A percentile compares a stretch with the other conserved stretches of the same genome.
phyloP scores from a whole-genome alignment of 768 basidiomycete genomes.

The Grammothele lineata region DNA sequence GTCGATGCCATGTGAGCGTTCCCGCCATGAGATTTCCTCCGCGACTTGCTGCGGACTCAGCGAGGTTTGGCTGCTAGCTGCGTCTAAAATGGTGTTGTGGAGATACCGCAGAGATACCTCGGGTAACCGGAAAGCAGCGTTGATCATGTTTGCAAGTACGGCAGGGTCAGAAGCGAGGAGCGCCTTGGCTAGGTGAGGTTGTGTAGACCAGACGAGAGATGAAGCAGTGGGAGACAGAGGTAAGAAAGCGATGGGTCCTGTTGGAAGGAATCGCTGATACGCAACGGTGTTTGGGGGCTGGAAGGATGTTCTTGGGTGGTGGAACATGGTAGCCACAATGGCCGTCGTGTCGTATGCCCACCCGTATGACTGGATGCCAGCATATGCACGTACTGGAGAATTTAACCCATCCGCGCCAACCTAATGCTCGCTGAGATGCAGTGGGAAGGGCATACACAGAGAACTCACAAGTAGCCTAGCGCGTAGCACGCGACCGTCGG shows the following conservation, averaged over 20 bases:
- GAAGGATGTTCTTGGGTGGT: conserved; percentile 60
- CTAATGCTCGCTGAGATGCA: conserved; percentile 32
- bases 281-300: conserved; percentile 72
- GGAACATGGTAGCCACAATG: conserved; percentile 83
- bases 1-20: conserved; percentile 64
- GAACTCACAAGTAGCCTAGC: conserved; percentile 69
- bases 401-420: conserved; percentile 95
- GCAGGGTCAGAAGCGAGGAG: conserved; percentile 61
- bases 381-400: conserved; percentile 87
- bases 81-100: conserved; percentile 55
- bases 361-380: conserved; percentile 82
- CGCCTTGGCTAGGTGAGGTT: conserved; percentile 67
- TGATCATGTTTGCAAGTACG: conserved; percentile 72
- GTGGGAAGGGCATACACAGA: not conserved
- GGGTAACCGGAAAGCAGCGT: conserved; percentile 87
- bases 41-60: conserved; percentile 46
- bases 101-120: conserved; percentile 68
- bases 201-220: conserved; percentile 94
- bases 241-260: conserved; percentile 93
- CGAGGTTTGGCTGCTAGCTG: conserved; percentile 38
- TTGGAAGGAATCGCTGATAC: conserved; percentile 92
- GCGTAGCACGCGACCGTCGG: conserved; percentile 59
- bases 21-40: conserved; percentile 70
- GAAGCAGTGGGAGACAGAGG: conserved; percentile 76
- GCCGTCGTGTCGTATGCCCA: conserved; percentile 90